phyloP scores from a whole-genome alignment of 306 rosid genomes.

The Malus sylvestris region DNA sequence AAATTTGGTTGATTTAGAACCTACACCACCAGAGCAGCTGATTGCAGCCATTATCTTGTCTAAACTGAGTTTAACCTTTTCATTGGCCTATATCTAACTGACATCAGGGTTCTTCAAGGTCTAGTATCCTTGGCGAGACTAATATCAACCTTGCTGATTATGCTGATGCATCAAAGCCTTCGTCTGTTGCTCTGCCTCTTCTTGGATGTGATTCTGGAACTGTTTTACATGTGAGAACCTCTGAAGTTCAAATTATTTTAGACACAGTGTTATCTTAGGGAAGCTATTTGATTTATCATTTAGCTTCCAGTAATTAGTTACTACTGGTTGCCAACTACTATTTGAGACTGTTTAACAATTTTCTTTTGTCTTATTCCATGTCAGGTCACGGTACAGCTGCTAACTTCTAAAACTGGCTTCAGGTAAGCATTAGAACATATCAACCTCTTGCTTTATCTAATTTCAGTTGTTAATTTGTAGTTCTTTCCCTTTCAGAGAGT shows the following conservation, averaged over 20 bases:
- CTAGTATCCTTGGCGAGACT: constrained; percentile 93
- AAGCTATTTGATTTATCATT: background rate
- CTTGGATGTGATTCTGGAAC: constrained; percentile 82
- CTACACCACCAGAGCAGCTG: constrained; percentile 4
- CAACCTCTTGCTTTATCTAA: constrained; percentile 19
- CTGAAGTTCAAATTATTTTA: constrained; percentile 13
- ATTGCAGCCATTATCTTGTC: background rate
- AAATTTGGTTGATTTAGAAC: background rate
- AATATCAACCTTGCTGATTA: constrained; percentile 82
- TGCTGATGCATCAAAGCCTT: constrained; percentile 90
- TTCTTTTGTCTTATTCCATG: constrained; percentile 29
- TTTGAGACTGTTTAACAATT: background rate
- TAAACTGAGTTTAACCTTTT: constrained; percentile 24
- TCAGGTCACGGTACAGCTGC: constrained; percentile 97
- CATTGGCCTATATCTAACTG: constrained; percentile 28
- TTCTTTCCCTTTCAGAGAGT: constrained; percentile 67
- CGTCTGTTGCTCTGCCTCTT: constrained; percentile 58
- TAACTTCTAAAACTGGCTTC: constrained; percentile 99
- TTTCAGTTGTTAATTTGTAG: constrained; percentile 26
- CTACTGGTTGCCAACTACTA: background rate
- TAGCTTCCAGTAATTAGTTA: constrained; percentile 9
- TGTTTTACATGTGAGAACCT: constrained; percentile 72
- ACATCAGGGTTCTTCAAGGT: constrained; percentile 83
- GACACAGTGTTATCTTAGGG: constrained; percentile 4
- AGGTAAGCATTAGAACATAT: constrained; percentile 50